Evolutionary conservation across 2,329 filamentous ascomycete species (phyloP).

Genomic region (Botrytis pseudocinerea): DNA sequence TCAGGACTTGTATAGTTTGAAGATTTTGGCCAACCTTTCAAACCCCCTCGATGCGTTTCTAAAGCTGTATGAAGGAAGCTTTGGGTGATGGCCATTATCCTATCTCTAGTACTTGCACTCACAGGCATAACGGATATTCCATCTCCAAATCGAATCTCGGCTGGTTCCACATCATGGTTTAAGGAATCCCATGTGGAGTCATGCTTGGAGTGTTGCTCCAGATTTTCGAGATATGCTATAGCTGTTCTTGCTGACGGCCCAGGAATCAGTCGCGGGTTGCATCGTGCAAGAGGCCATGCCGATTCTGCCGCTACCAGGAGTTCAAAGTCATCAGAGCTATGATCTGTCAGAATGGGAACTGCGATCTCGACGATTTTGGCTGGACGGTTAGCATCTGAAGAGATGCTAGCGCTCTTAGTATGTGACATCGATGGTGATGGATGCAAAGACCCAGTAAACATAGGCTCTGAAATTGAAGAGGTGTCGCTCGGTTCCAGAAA

Average conservation of each 20-base stretch:
- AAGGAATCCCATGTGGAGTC: conserved; percentile 50
- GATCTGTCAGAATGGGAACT: conserved; percentile 29
- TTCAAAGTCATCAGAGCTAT: conserved; percentile 49
- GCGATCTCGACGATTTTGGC: conserved; percentile 10
- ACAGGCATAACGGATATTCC: conserved; percentile 48
- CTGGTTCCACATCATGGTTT: conserved; percentile 41
- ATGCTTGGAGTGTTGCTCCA: conserved; percentile 52
- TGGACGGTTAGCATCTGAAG: conserved; percentile 11
- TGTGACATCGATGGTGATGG: conserved; percentile 24
- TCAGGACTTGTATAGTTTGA: conserved; percentile 43
- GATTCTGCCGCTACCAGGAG: conserved; percentile 51
- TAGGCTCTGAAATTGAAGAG: conserved; percentile 13
- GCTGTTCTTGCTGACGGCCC: conserved; percentile 51
- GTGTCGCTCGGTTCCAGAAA: conserved; percentile 18
- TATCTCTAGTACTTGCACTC: conserved; percentile 58
- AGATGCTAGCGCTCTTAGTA: conserved; percentile 24
- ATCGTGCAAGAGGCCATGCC: conserved; percentile 54
- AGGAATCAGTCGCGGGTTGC: conserved; percentile 50
- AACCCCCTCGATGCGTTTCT: conserved; percentile 59
- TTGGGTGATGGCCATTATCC: conserved; percentile 70
- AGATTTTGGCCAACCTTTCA: conserved; percentile 37
- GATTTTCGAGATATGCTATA: conserved; percentile 52
- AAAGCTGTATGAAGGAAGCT: conserved; percentile 70
- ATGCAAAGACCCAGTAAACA: conserved; percentile 20
- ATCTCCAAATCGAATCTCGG: conserved; percentile 26